A percentile compares a stretch with the other conserved stretches of the same genome.
Evolutionary conservation across 108 stramenopile species (phyloP).

Genomic region (Discostella pseudostelligera): DNA sequence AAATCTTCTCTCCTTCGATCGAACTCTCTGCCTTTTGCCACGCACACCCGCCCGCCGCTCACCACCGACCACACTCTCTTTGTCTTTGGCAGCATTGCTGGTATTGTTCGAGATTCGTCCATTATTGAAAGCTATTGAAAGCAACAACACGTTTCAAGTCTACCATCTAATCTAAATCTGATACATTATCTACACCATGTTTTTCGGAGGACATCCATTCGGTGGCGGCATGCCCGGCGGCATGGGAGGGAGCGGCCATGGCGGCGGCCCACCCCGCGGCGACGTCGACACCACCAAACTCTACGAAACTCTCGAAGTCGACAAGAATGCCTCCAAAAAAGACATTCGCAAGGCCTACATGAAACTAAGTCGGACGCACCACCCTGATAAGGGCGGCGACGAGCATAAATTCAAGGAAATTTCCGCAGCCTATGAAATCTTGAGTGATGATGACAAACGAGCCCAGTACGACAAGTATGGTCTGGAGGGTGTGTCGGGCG

Average conservation of each 20-base stretch:
- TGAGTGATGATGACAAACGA: conserved; percentile 86
- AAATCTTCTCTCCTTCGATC: no score
- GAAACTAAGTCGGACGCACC: conserved; percentile 52
- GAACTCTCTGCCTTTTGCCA: no score
- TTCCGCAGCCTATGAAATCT: conserved; percentile 85
- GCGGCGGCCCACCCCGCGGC: conserved; percentile 36
- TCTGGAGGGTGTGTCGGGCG: conserved; percentile 85
- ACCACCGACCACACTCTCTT: no score
- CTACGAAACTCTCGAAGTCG: conserved; percentile 81
- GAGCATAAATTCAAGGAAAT: conserved; percentile 88
- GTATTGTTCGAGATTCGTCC: not conserved
- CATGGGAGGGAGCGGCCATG: conserved; percentile 36
- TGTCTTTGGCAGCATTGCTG: no score
- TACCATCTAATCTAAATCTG: conserved; percentile 1
- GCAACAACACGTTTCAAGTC: not conserved
- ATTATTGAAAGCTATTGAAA: not conserved
- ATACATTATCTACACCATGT: conserved; percentile 14
- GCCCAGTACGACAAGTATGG: conserved; percentile 91
- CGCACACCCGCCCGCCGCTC: no score
- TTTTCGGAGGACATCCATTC: conserved; percentile 66
- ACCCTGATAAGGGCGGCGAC: conserved; percentile 88
- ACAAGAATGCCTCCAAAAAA: conserved; percentile 65
- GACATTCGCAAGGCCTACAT: conserved; percentile 88
- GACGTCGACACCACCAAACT: conserved; percentile 84
- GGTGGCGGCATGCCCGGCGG: conserved; percentile 65